phyloP scores from a whole-genome alignment of 257 asterid species.

The Solanum verrucosum region DNA sequence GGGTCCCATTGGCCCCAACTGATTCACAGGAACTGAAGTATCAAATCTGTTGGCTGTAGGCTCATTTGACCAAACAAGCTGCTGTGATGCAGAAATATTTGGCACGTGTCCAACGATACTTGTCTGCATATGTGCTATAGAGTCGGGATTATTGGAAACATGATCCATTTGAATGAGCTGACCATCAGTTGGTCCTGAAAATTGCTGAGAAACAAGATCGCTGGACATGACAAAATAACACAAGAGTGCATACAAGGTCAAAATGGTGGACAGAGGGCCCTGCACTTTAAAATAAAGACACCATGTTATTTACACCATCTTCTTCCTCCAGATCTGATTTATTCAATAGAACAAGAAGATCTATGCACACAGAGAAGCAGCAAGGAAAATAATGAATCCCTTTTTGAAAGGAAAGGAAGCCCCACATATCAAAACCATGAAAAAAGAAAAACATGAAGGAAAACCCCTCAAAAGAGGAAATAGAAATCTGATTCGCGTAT shows the following conservation, averaged over 20 bases:
- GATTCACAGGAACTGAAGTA: slow-evolving; percentile 13
- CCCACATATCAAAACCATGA: background rate
- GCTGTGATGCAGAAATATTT: slow-evolving; percentile 9
- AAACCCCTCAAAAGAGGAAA: background rate
- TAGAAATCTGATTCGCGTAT: background rate
- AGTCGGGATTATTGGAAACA: slow-evolving; percentile 30
- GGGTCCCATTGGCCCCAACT: slow-evolving; percentile 15
- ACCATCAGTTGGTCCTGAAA: slow-evolving; percentile 25
- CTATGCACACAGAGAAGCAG: background rate
- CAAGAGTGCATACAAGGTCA: background rate
- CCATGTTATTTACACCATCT: background rate
- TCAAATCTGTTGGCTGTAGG: slow-evolving; percentile 24
- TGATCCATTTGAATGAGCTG: slow-evolving; percentile 55
- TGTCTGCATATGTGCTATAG: slow-evolving; percentile 36
- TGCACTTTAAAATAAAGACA: background rate
- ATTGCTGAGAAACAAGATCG: slow-evolving; percentile 37
- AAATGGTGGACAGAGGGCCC: background rate
- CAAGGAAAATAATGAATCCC: background rate
- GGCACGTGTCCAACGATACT: slow-evolving; percentile 28
- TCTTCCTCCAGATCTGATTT: background rate
- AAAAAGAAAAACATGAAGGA: background rate
- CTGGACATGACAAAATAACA: slow-evolving; percentile 31
- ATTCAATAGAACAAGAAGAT: background rate
- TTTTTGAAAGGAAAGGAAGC: background rate
- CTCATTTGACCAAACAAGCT: slow-evolving; percentile 10